Evolutionary conservation across 1,284 basidiomycete genomes (phyloP).

Genomic region (Cryptococcus amylolentus): DNA sequence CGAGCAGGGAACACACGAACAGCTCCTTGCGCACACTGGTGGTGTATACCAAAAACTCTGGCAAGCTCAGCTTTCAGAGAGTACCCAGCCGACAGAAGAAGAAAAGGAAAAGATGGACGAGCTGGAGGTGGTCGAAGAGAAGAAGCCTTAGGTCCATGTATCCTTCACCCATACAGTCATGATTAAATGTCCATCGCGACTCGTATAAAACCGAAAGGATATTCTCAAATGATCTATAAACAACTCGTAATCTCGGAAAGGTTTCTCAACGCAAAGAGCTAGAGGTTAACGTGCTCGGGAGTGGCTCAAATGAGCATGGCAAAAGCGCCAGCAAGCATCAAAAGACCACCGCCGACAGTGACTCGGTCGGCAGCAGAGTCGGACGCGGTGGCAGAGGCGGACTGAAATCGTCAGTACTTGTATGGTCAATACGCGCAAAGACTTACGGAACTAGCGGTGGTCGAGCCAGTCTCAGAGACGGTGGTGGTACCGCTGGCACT

Average conservation of each 20-base stretch:
- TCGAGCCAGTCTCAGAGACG: background rate
- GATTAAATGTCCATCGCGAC: background rate
- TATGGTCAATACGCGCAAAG: background rate
- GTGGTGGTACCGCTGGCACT: conserved; percentile 4
- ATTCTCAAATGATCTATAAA: background rate
- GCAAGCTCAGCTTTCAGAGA: conserved; percentile 64
- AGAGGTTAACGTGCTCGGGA: background rate
- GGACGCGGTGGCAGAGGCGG: conserved; percentile 11
- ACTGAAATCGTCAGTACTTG: background rate
- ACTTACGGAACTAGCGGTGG: background rate
- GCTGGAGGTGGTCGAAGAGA: conserved; percentile 1
- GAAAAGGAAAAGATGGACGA: conserved; percentile 14
- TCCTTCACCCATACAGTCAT: background rate
- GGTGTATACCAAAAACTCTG: conserved; percentile 84
- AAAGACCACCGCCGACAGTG: conserved; percentile 8
- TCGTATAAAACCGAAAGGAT: background rate
- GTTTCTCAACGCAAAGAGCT: background rate
- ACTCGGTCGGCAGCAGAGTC: conserved; percentile 8
- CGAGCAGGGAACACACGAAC: conserved; percentile 88
- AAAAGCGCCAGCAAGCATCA: conserved; percentile 16
- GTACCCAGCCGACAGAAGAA: conserved; percentile 23
- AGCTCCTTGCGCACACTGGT: conserved; percentile 61
- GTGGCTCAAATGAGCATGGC: conserved; percentile 11
- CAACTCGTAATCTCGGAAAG: background rate
- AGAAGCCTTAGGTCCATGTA: conserved; percentile 2